These are phyloP conservation scores for Kwoniella botswanensis DNA, from an alignment of 768 basidiomycete species.

Conservation along the genomic window DNA sequence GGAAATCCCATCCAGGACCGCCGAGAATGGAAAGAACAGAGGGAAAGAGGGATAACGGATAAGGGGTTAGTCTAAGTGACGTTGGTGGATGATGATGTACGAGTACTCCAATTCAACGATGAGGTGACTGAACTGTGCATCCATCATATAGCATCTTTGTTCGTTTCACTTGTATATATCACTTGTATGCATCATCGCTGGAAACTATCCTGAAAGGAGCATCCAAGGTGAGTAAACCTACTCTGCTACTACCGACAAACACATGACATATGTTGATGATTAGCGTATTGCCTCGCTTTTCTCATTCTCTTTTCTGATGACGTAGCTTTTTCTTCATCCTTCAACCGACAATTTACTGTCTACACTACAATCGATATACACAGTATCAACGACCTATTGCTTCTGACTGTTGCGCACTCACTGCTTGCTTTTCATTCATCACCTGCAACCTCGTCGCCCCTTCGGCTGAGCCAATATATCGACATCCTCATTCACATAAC, in stretches of 20 bases:
- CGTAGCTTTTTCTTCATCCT: neutral
- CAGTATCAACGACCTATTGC: neutral
- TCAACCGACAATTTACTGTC: constrained; percentile 51
- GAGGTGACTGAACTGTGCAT: no score
- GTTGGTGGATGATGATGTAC: neutral
- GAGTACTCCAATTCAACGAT: neutral
- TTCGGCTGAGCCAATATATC: no score
- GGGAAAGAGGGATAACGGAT: no score
- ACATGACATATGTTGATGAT: neutral
- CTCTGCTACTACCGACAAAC: neutral
- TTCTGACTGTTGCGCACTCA: no score
- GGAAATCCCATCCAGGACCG: neutral
- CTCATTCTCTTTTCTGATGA: neutral
- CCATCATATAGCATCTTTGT: no score
- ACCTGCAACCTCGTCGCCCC: no score
- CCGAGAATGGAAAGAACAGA: neutral
- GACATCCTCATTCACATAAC: neutral
- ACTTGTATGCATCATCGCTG: neutral
- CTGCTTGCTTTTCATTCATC: no score
- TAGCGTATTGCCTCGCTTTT: neutral
- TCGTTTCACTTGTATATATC: no score
- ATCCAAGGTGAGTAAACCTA: neutral
- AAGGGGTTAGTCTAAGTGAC: neutral
- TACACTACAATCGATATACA: constrained; percentile 61
- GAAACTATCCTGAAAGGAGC: neutral